Conservation (phyloP, 306 rosid genomes). For the cucumber (Cucumis sativus) region Cucumber_9930_V3 NC_026660.2:30032501-30033000, state of each 20-base stretch:
- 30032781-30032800: conserved; percentile 52
- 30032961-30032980: neutral
- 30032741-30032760: conserved; percentile 91
- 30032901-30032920: neutral
- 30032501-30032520: conserved; percentile 98
- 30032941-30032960: neutral
- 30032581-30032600: neutral
- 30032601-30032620: neutral
- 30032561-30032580: conserved; percentile 38
- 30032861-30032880: conserved; percentile 24
- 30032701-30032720: conserved; percentile 66
- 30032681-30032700: conserved; percentile 87
- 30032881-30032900: neutral
- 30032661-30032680: conserved; percentile 41
- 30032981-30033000: neutral
- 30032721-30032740: conserved; percentile 93
- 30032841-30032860: conserved; percentile 26
- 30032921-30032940: neutral
- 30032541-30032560: conserved; percentile 89
- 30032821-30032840: conserved; percentile 28
- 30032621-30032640: neutral
- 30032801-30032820: conserved; percentile 29
- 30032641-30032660: neutral
- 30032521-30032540: conserved; percentile 95
- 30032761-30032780: conserved; percentile 63